These are phyloP conservation scores for Hydnomerulius pinastri DNA, from an alignment of 768 basidiomycete genomes.

Conservation along the genomic window DNA sequence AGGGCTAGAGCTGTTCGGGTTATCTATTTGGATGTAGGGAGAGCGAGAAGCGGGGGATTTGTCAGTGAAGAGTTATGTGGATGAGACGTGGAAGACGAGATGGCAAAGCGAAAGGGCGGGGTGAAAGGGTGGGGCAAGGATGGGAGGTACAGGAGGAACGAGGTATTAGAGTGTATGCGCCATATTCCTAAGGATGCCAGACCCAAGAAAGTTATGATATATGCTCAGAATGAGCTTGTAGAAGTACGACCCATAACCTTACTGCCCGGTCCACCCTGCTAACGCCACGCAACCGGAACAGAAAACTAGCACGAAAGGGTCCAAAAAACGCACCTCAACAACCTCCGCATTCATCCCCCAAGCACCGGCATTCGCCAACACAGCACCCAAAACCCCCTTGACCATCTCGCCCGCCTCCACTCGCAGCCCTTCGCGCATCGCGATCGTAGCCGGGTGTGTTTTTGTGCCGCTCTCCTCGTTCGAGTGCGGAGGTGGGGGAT, in stretches of 20 bases:
- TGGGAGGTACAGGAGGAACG: too few relatives aligned
- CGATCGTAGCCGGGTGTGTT: slow-evolving; percentile 67
- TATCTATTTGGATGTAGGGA: slow-evolving; percentile 16
- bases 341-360: slow-evolving; percentile 71
- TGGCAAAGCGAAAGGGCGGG: too few relatives aligned
- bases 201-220: too few relatives aligned
- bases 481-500: slow-evolving; percentile 47
- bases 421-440: slow-evolving; percentile 63
- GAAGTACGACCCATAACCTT: too few relatives aligned
- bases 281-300: slow-evolving; percentile 5
- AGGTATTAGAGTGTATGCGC: too few relatives aligned
- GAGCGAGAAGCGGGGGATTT: too few relatives aligned
- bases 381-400: slow-evolving; percentile 44
- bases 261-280: too few relatives aligned
- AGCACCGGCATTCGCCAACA: slow-evolving; percentile 42
- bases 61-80: too few relatives aligned
- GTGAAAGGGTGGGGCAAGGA: too few relatives aligned
- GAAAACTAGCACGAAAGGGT: not conserved
- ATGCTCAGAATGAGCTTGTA: too few relatives aligned
- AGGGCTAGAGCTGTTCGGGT: slow-evolving; percentile 32
- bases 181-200: too few relatives aligned
- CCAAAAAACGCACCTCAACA: slow-evolving; percentile 24
- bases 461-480: slow-evolving; percentile 32
- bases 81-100: too few relatives aligned
- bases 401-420: slow-evolving; percentile 78